Evolutionary conservation across 2,329 filamentous ascomycete species (phyloP).

Genomic region (Volutella citrinella): DNA sequence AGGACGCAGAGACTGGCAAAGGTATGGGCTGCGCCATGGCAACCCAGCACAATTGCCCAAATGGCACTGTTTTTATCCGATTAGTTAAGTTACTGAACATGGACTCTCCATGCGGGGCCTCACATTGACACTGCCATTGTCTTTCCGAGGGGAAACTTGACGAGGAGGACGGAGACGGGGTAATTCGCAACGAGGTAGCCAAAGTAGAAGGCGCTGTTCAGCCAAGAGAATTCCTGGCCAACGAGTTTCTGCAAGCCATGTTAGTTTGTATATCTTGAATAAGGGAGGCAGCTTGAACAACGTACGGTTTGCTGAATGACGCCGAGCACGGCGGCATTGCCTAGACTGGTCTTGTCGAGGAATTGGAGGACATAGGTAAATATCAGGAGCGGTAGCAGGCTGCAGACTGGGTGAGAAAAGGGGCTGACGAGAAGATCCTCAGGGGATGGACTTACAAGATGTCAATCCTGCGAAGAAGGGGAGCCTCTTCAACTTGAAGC

Average conservation of each 20-base stretch:
- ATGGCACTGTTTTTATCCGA: background rate
- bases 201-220: conserved; percentile 2
- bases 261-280: background rate
- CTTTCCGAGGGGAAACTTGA: conserved; percentile 1
- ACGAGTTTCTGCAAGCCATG: conserved; percentile 5
- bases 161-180: conserved; percentile 1
- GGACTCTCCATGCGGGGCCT: no score
- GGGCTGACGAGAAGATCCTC: background rate
- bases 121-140: conserved; percentile 1
- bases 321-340: background rate
- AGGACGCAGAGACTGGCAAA: background rate
- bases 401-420: background rate
- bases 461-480: no score
- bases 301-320: conserved; percentile 1
- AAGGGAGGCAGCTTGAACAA: background rate
- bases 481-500: no score
- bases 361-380: conserved; percentile 1
- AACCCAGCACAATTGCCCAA: conserved; percentile 1
- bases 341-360: conserved; percentile 4
- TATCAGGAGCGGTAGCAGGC: conserved; percentile 1
- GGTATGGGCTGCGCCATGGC: background rate
- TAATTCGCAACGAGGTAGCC: conserved; percentile 2
- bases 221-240: conserved; percentile 2
- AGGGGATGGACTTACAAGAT: background rate
- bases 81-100: background rate